Evolutionary conservation across 108 stramenopile genomes (phyloP), one percentile per base, ranked within the genome.

Genomic region (Nitzschia palea): DNA sequence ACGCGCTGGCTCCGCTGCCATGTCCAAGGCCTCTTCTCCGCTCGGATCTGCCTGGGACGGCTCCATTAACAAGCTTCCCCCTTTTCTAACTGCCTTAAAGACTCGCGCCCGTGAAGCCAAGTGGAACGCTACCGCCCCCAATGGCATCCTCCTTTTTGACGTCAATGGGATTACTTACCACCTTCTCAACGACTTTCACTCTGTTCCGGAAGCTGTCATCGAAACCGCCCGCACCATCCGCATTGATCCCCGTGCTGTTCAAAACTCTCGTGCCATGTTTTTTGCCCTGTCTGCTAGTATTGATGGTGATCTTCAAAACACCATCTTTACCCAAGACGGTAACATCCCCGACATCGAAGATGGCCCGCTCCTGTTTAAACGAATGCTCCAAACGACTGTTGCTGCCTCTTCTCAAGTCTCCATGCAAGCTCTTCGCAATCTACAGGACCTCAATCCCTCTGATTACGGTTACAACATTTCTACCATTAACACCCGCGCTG

Each of bases 91-190:
- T 6, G 9, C 9, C 28, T 29, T 55, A 25, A 23, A 30, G 8
- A 27, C 25, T 3, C 28, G 55, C 9, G 55, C 55, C 5, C 26
- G 9, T 4, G 29, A 30, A 31, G 55, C n/a, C 8, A 55, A 55
- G n/a, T 55, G 55, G 55, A 29, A 55, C 31, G 55, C 55, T 30
- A 5, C 55, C 4, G 22, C 55, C n/a, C 55, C 55, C 31, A 5
- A 55, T 10, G 55, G 55, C 8, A 55, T 55, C n/a, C 55, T 55
- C 55, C n/a, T n/a, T n/a, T n/a, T n/a, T n/a, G n/a, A n/a, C n/a
- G n/a, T n/a, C n/a, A 55, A 25, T 9, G 18, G 10, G 8, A 15
- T n/a, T 20, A 22, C 10, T 8, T 9, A 10, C 4, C 8, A 55
- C 29, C 10, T 55, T 8, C 29, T 55, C 25, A 15, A 14, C 12